These are phyloP conservation scores for Lotus japonicus DNA, from an alignment of 306 rosid species.

Conservation along the genomic window DNA sequence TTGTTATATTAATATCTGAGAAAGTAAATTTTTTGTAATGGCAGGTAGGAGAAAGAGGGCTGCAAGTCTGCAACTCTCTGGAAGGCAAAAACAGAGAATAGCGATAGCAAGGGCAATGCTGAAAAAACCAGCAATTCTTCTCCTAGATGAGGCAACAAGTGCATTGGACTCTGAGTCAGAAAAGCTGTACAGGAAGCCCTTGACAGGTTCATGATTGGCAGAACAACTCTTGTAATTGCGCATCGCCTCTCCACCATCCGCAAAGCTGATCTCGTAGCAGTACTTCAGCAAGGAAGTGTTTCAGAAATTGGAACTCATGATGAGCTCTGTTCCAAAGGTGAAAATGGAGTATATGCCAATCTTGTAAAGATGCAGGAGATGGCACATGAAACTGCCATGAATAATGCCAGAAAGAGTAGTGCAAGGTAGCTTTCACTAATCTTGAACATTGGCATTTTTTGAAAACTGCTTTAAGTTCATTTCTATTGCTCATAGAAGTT, in stretches of 20 bases:
- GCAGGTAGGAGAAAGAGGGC: slow-evolving; percentile 91
- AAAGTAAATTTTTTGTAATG: slow-evolving; percentile 27
- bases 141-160: slow-evolving; percentile 89
- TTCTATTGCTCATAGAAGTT: too few relatives aligned
- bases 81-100: slow-evolving; percentile 94
- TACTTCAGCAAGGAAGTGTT: slow-evolving; percentile 77
- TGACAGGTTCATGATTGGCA: slow-evolving; percentile 87
- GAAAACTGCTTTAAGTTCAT: too few relatives aligned
- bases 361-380: slow-evolving; percentile 82
- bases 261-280: slow-evolving; percentile 88
- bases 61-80: slow-evolving; percentile 89
- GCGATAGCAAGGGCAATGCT: slow-evolving; percentile 96
- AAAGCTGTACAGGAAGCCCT: slow-evolving; percentile 94
- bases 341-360: slow-evolving; percentile 80
- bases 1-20: background rate
- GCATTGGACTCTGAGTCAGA: slow-evolving; percentile 92
- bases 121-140: slow-evolving; percentile 82
- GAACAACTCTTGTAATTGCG: slow-evolving; percentile 88
- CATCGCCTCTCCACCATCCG: slow-evolving; percentile 94
- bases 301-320: slow-evolving; percentile 85
- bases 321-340: slow-evolving; percentile 76
- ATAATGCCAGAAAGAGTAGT: slow-evolving; percentile 90
- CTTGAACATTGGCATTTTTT: slow-evolving; percentile 4
- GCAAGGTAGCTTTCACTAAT: slow-evolving; percentile 55
- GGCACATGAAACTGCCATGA: slow-evolving; percentile 76